phyloP scores from a whole-genome alignment of 352 stramenopile genomes.

The Aphanomyces cochlioides region DNA sequence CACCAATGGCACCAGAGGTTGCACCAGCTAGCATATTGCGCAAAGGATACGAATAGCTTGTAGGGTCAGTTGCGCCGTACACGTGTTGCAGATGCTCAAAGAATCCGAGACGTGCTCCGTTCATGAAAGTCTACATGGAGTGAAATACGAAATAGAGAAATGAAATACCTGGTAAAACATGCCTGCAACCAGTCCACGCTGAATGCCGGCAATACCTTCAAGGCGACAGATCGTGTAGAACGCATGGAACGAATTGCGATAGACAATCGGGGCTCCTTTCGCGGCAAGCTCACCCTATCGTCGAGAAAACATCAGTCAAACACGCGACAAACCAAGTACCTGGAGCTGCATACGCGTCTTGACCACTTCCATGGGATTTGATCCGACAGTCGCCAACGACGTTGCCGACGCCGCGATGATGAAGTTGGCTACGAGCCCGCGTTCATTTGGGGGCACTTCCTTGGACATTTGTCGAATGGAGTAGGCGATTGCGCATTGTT shows the following conservation, averaged over 20 bases:
- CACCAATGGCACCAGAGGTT: constrained; percentile 68
- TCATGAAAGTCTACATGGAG: constrained; percentile 57
- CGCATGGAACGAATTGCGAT: constrained; percentile 80
- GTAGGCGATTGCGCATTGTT: neutral
- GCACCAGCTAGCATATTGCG: constrained; percentile 71
- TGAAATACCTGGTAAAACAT: constrained; percentile 68
- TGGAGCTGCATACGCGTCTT: constrained; percentile 88
- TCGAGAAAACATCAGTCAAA: neutral
- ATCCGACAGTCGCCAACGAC: constrained; percentile 64
- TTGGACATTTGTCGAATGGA: neutral
- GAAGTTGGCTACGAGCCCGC: constrained; percentile 41
- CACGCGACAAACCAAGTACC: neutral
- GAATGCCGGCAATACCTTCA: constrained; percentile 71
- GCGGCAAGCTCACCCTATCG: constrained; percentile 63
- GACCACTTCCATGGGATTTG: constrained; percentile 88
- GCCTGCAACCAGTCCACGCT: constrained; percentile 67
- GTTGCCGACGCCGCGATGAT: constrained; percentile 61
- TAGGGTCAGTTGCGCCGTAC: constrained; percentile 77
- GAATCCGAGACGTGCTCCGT: constrained; percentile 65
- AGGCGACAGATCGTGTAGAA: constrained; percentile 81
- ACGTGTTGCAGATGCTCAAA: constrained; percentile 78
- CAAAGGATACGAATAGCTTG: constrained; percentile 60
- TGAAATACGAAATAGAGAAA: neutral
- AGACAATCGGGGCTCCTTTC: constrained; percentile 51
- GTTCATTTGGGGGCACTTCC: neutral